Base-by-base conservation (phyloP, 2,329 filamentous ascomycete species). In the Fusarium camptoceras region DNA sequence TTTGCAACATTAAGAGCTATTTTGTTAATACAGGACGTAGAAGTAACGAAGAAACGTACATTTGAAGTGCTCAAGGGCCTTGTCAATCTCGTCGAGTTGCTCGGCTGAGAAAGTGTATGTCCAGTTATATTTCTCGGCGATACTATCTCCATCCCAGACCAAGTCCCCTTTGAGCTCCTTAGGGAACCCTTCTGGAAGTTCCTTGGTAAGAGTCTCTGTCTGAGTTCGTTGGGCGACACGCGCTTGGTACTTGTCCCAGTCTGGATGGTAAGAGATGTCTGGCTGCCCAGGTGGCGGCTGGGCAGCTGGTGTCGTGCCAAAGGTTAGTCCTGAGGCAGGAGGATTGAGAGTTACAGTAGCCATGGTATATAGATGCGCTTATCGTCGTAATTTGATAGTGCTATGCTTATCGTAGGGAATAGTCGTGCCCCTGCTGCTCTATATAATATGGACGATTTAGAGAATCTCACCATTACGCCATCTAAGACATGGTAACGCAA, bases 121-220 rank as follows among this genome's bases (percentile, higher is more conserved):
- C 68, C 68, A 71, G 7, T 65, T 43, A 25, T 71, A 71, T 1
- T 15, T 37, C 12, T 68, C 15, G 11, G 54, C 53, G 3, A 71
- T 39, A 7, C 55, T 57, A 0, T 65, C 44, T 5, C 68, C 68
- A 7, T 71, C 68, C 68, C 68, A 71, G 27, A 71, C 68, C 3
- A 71, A 34, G 27, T 71, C 64, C 0, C 68, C 67, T 0, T 5
- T 42, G 7, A 71, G 15, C 30, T 68, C 50, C 1, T 42, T 27
- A 0, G 68, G 68, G 6, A 71, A 65, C 0, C 68, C 67, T 16
- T 53, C 44, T 15, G 67, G 64, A 1, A 71, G 34, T 0, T 55
- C 37, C 4, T 31, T 43, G 6, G 58, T 42, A 0, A 71, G 24
- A 2, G 31, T 49, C 22, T 51, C 63, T 2, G 43, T 37, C n/a